These are phyloP conservation scores for Penicillium antarcticum DNA, from an alignment of 495 filamentous ascomycete genomes.

Conservation along the genomic window DNA sequence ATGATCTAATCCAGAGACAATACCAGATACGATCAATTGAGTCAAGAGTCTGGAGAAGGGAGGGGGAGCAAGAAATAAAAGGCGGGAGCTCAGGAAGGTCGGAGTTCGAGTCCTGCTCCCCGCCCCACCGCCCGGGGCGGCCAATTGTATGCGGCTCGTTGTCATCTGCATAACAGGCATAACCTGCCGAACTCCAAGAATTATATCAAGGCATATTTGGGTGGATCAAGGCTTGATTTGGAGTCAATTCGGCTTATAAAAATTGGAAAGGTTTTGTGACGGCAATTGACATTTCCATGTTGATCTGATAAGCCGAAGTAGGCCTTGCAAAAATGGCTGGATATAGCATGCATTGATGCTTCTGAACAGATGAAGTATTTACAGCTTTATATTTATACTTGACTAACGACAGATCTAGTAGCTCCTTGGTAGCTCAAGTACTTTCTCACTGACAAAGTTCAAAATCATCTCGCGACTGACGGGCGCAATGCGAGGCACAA, in stretches of 20 bases:
- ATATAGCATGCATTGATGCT: not conserved
- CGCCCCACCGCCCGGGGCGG: conserved; percentile 4
- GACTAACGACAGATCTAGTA: conserved; percentile 30
- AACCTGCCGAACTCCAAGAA: not conserved
- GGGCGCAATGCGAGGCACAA: conserved; percentile 73
- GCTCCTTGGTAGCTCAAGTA: conserved; percentile 51
- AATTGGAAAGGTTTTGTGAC: too few species aligned
- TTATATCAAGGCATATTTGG: too few species aligned
- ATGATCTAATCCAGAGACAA: conserved; percentile 10
- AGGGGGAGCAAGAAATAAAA: conserved; percentile 19
- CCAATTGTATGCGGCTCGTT: not conserved
- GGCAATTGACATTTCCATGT: too few species aligned
- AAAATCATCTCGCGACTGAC: conserved; percentile 78
- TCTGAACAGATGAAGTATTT: not conserved
- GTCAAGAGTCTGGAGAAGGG: conserved; percentile 11
- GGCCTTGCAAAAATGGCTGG: too few species aligned
- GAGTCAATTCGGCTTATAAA: too few species aligned
- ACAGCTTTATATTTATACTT: too few species aligned
- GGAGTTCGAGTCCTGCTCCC: conserved; percentile 28
- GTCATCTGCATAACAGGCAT: not conserved
- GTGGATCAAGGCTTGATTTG: too few species aligned
- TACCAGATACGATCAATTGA: conserved; percentile 5
- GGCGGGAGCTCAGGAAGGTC: conserved; percentile 23
- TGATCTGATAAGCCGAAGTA: too few species aligned
- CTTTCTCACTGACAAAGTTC: conserved; percentile 76